Evolutionary conservation across 352 stramenopile genomes (phyloP).

Genomic region (Elongisporangium anandrum): DNA sequence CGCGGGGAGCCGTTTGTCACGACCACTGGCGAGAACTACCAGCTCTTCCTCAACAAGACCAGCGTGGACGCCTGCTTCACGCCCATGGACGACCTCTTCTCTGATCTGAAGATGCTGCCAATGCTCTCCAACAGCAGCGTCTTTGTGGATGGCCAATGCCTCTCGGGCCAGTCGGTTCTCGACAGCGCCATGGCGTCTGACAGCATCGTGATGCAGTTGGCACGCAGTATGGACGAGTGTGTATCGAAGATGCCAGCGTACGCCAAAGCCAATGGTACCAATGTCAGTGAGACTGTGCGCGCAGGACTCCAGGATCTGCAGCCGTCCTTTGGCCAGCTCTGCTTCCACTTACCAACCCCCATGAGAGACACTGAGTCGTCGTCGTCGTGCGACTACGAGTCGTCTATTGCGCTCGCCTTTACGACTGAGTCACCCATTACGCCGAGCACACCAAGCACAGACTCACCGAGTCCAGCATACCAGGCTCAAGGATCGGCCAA

Average conservation of each 20-base stretch:
- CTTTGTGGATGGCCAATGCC: constrained; percentile 5
- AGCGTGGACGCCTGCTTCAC: constrained; percentile 31
- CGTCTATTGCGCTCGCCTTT: not conserved
- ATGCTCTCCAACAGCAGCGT: constrained; percentile 7
- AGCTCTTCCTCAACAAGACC: constrained; percentile 23
- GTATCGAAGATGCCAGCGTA: constrained; percentile 2
- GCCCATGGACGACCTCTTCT: constrained; percentile 29
- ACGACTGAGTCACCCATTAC: not conserved
- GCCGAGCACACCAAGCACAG: not conserved
- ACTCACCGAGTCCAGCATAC: not conserved
- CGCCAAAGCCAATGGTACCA: constrained; percentile 1
- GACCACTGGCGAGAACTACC: constrained; percentile 14
- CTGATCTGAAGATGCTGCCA: constrained; percentile 23
- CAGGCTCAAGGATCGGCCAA: not conserved
- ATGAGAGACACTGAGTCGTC: no score
- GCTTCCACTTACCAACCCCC: constrained; percentile 10
- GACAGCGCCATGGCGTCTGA: constrained; percentile 4
- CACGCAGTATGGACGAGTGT: constrained; percentile 6
- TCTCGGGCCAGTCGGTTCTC: constrained; percentile 11
- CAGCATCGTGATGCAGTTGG: constrained; percentile 4
- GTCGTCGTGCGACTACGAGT: not conserved
- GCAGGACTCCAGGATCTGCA: constrained; percentile 5
- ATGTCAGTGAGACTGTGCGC: constrained; percentile 4
- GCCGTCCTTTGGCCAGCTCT: constrained; percentile 1
- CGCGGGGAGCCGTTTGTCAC: constrained; percentile 22